Evolutionary conservation across 2,329 filamentous ascomycete genomes (phyloP).

Genomic region (Colletotrichum magnum): DNA sequence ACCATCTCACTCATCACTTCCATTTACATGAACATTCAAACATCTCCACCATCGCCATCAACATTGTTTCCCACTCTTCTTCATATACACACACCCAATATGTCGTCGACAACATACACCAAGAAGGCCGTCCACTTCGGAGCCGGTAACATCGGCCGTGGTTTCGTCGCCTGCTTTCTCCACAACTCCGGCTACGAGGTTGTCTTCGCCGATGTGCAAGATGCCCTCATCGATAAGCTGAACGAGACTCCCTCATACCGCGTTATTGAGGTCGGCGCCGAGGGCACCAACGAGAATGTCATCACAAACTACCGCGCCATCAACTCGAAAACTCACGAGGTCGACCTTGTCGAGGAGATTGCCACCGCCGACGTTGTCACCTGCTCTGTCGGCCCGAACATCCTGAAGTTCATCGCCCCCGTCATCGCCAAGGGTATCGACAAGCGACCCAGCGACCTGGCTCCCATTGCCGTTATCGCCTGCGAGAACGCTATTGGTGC

Average conservation of each 20-base stretch:
- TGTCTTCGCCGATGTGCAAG: slow-evolving; percentile 95
- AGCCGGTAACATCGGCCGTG: slow-evolving; percentile 87
- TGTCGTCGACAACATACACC: slow-evolving; percentile 49
- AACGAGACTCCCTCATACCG: slow-evolving; percentile 84
- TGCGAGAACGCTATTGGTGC: slow-evolving; percentile 98
- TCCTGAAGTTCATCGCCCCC: slow-evolving; percentile 96
- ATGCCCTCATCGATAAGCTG: slow-evolving; percentile 83
- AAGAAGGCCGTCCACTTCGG: slow-evolving; percentile 88
- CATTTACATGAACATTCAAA: neutral
- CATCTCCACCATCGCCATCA: slow-evolving; percentile 24
- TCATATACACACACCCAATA: slow-evolving; percentile 48
- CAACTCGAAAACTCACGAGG: slow-evolving; percentile 91
- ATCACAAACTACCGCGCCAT: slow-evolving; percentile 98
- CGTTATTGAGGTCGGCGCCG: slow-evolving; percentile 91
- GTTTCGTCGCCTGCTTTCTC: slow-evolving; percentile 92
- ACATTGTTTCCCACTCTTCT: slow-evolving; percentile 3
- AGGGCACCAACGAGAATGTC: slow-evolving; percentile 83
- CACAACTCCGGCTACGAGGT: slow-evolving; percentile 97
- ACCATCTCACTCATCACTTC: slow-evolving; percentile 19
- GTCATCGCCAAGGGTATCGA: slow-evolving; percentile 96
- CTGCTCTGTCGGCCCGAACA: slow-evolving; percentile 95
- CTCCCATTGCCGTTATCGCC: slow-evolving; percentile 91
- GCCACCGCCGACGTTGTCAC: slow-evolving; percentile 91
- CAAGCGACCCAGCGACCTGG: slow-evolving; percentile 72
- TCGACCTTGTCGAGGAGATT: slow-evolving; percentile 87